These are phyloP conservation scores for Penicillium soppii DNA, from an alignment of 495 filamentous ascomycete genomes.

Conservation along the genomic window DNA sequence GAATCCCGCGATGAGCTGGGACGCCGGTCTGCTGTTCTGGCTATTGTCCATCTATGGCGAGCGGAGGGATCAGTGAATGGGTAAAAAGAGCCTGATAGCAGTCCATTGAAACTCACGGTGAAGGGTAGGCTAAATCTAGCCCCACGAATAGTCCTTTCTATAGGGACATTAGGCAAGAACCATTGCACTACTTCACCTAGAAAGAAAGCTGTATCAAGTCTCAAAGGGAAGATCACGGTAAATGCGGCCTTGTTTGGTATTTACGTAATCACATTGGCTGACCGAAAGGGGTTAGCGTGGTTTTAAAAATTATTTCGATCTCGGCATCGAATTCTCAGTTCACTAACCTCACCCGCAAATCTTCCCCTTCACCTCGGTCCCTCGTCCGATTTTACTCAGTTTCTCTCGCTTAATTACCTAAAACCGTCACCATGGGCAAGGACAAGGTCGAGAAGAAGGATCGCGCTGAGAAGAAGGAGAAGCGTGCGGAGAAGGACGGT, in stretches of 20 bases:
- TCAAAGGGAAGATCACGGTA: background rate
- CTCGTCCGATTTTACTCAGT: constrained; percentile 16
- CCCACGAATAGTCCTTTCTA: background rate
- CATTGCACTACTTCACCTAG: background rate
- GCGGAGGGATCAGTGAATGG: background rate
- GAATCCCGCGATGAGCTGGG: constrained; percentile 32
- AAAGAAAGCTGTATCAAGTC: constrained; percentile 7
- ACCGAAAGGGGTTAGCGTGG: constrained; percentile 38
- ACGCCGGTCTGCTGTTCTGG: constrained; percentile 30
- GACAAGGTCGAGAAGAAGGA: constrained; percentile 64
- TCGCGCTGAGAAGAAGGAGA: constrained; percentile 79
- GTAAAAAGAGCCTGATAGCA: background rate
- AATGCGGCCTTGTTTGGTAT: constrained; percentile 18
- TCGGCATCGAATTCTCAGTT: constrained; percentile 24
- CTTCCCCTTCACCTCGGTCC: constrained; percentile 17
- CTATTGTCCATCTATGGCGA: constrained; percentile 29
- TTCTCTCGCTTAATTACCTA: constrained; percentile 10
- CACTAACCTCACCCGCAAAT: constrained; percentile 25
- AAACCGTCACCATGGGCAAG: constrained; percentile 49
- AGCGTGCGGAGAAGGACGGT: constrained; percentile 72
- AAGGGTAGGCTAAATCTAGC: background rate
- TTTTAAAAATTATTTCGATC: constrained; percentile 48
- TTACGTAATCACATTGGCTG: constrained; percentile 36
- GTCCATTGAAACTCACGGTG: background rate
- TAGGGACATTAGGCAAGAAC: background rate